Evolutionary conservation across 2,329 filamentous ascomycete species (phyloP).

Genomic region (Daldinia sp.): DNA sequence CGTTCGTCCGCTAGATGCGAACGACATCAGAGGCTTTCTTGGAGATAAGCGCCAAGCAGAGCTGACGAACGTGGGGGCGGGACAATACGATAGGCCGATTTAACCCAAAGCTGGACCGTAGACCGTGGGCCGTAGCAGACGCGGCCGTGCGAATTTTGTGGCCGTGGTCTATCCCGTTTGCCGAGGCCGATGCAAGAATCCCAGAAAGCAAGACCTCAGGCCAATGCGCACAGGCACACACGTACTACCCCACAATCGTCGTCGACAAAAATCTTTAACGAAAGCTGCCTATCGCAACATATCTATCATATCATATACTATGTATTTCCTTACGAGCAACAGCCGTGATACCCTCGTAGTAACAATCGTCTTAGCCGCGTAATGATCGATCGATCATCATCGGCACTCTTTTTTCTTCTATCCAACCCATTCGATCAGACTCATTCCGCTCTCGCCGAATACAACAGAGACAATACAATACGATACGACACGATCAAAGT

Average conservation of each 20-base stretch:
- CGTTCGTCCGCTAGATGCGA: constrained; percentile 5
- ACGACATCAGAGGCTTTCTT: background rate
- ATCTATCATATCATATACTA: background rate
- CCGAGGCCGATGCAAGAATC: constrained; percentile 4
- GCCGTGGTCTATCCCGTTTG: constrained; percentile 16
- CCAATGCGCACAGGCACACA: constrained; percentile 3
- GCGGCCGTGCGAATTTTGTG: constrained; percentile 25
- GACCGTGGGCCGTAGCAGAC: background rate
- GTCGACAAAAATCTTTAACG: constrained; percentile 10
- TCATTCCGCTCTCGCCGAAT: background rate
- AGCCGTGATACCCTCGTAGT: constrained; percentile 23
- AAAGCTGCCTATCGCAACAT: constrained; percentile 22
- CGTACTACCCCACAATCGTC: constrained; percentile 37
- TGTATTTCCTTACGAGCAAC: constrained; percentile 4
- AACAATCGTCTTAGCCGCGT: constrained; percentile 27
- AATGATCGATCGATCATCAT: constrained; percentile 15
- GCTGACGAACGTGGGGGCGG: constrained; percentile 6
- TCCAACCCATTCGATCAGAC: constrained; percentile 1
- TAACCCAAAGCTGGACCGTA: background rate
- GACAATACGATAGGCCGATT: background rate
- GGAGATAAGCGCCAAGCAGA: constrained; percentile 31
- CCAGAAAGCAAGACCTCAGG: background rate
- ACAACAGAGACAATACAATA: background rate
- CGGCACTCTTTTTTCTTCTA: background rate
- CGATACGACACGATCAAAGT: background rate